These are phyloP conservation scores for Candida suzukii DNA, from an alignment of 805 yeast species.

Conservation along the genomic window DNA sequence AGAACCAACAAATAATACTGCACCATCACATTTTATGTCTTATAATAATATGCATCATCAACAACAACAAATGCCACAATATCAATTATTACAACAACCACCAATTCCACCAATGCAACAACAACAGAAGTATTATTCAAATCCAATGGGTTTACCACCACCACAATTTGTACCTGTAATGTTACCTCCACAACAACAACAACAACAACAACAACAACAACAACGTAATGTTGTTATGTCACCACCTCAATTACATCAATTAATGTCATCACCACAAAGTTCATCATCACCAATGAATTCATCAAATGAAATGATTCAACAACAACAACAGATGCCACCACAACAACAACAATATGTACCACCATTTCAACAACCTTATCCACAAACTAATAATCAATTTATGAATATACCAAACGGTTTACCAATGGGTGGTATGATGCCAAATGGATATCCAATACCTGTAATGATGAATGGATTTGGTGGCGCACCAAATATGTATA, in stretches of 20 bases:
- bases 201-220: slow-evolving; percentile 5
- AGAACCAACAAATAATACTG: slow-evolving; percentile 20
- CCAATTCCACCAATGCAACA: slow-evolving; percentile 13
- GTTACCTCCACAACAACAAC: neutral
- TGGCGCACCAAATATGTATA: neutral
- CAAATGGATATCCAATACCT: neutral
- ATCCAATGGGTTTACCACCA: slow-evolving; percentile 6
- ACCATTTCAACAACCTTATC: slow-evolving; percentile 9
- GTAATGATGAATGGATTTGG: neutral
- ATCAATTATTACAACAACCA: no score
- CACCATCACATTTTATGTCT: slow-evolving; percentile 13
- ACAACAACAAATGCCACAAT: no score
- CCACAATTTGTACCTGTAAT: no score
- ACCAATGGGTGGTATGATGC: neutral
- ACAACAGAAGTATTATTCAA: slow-evolving; percentile 14
- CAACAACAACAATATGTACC: slow-evolving; percentile 5
- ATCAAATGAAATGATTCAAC: neutral
- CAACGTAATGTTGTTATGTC: slow-evolving; percentile 4
- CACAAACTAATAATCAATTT: slow-evolving; percentile 11
- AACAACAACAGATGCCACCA: slow-evolving; percentile 1
- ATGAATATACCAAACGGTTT: neutral
- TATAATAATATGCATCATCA: no score
- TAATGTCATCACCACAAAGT: no score
- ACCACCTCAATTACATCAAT: slow-evolving; percentile 2
- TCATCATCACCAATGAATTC: neutral